phyloP scores from a whole-genome alignment of 2,329 filamentous ascomycete genomes.

The Salinomyces thailandicus region DNA sequence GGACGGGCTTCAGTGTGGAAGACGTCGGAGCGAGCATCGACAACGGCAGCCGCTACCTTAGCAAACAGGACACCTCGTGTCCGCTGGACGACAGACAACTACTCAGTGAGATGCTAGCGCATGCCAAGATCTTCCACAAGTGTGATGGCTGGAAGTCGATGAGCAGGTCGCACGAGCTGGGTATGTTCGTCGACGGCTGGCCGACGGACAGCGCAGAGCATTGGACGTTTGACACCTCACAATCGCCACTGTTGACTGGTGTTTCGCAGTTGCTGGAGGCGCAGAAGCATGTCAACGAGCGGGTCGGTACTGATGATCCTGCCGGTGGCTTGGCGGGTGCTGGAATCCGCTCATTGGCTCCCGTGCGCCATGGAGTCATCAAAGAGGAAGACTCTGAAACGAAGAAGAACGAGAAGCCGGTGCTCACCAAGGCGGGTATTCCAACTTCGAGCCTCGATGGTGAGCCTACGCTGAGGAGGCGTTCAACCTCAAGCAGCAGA shows the following conservation, averaged over 20 bases:
- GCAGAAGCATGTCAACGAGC: constrained; percentile 43
- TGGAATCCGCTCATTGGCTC: constrained; percentile 20
- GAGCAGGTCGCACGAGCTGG: constrained; percentile 65
- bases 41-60: constrained; percentile 57
- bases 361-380: constrained; percentile 8
- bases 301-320: constrained; percentile 18
- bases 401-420: constrained; percentile 19
- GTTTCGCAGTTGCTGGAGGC: constrained; percentile 46
- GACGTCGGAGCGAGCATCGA: constrained; percentile 57
- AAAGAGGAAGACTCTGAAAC: constrained; percentile 7
- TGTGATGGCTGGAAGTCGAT: constrained; percentile 58
- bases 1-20: constrained; percentile 58
- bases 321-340: constrained; percentile 22
- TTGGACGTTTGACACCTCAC: constrained; percentile 53
- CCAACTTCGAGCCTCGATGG: constrained; percentile 31
- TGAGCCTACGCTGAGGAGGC: constrained; percentile 26
- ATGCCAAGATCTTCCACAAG: constrained; percentile 49
- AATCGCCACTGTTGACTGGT: constrained; percentile 46
- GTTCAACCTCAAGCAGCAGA: constrained; percentile 8
- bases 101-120: constrained; percentile 54
- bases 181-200: constrained; percentile 59
- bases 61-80: constrained; percentile 50
- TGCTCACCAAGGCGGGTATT: constrained; percentile 29
- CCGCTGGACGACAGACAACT: constrained; percentile 49
- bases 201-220: constrained; percentile 48